Conservation (phyloP, 1,284 basidiomycete genomes). For the Irpex lacteus region DNA sequence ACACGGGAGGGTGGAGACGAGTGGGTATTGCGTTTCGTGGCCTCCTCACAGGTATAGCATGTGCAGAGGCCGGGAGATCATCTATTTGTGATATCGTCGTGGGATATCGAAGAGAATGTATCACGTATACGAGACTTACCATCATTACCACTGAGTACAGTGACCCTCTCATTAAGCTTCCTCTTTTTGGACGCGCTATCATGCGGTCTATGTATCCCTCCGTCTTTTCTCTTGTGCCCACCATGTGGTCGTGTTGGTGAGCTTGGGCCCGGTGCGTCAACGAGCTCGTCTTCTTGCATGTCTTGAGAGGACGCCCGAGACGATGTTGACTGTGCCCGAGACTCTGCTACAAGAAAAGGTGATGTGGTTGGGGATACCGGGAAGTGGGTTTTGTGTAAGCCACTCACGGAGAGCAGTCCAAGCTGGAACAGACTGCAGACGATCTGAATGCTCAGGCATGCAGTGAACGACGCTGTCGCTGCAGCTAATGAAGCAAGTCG, state of each 20-base stretch:
- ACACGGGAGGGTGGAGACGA: background rate
- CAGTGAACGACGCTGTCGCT: no score
- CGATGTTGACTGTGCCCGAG: background rate
- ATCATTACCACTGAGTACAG: background rate
- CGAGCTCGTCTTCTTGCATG: conserved; percentile 18
- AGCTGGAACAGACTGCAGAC: background rate
- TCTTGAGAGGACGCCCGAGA: conserved; percentile 14
- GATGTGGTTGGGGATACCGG: background rate
- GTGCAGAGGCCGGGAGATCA: conserved; percentile 10
- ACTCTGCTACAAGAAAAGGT: background rate
- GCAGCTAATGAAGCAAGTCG: no score
- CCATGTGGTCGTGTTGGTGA: background rate
- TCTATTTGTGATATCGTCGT: background rate
- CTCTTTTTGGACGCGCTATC: background rate
- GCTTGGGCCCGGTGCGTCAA: conserved; percentile 6
- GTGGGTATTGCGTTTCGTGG: background rate
- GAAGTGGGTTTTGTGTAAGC: background rate
- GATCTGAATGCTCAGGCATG: background rate
- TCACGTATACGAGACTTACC: background rate
- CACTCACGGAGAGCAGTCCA: background rate
- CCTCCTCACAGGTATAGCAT: background rate
- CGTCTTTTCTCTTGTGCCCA: conserved; percentile 8
- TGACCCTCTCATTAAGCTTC: background rate
- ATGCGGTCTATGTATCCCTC: background rate
- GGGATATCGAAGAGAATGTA: background rate